phyloP scores from a whole-genome alignment of 2,329 filamentous ascomycete genomes.

The Colletotrichum aenigma region DNA sequence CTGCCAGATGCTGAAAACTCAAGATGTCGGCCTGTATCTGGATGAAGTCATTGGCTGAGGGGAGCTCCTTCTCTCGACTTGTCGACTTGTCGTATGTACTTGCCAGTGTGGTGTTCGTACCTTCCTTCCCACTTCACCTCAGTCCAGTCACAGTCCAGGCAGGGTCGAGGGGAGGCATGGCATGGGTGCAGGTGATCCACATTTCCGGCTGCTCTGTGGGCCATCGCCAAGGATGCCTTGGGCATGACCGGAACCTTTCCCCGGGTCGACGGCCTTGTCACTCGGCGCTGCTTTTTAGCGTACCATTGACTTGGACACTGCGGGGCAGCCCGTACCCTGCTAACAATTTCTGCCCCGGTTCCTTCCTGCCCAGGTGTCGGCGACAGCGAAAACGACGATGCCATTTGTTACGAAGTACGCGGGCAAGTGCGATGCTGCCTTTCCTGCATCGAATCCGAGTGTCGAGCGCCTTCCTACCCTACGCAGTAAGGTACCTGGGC shows the following conservation, averaged over 20 bases:
- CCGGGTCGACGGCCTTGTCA: conserved; percentile 1
- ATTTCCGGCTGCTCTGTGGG: conserved; percentile 3
- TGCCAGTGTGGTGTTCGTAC: neutral
- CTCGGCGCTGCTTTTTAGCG: neutral
- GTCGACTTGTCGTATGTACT: neutral
- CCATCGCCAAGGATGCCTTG: neutral
- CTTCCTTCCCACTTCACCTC: neutral
- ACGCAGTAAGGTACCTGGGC: neutral
- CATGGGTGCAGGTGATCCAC: neutral
- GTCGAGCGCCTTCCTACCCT: neutral
- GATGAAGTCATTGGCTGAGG: neutral
- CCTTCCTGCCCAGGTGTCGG: neutral
- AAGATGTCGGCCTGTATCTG: neutral
- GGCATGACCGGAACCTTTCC: conserved; percentile 19
- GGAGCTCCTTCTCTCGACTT: neutral
- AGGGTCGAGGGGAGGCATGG: neutral
- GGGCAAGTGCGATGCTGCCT: neutral
- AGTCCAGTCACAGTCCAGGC: neutral
- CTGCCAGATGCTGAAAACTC: neutral
- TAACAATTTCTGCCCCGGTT: conserved; percentile 12
- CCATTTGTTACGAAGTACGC: neutral
- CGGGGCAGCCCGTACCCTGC: conserved; percentile 1
- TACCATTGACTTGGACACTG: conserved; percentile 16
- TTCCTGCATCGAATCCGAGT: neutral
- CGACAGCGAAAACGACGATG: neutral